phyloP scores from a whole-genome alignment of 2,329 filamentous ascomycete genomes.

The Colletotrichum agaves region DNA sequence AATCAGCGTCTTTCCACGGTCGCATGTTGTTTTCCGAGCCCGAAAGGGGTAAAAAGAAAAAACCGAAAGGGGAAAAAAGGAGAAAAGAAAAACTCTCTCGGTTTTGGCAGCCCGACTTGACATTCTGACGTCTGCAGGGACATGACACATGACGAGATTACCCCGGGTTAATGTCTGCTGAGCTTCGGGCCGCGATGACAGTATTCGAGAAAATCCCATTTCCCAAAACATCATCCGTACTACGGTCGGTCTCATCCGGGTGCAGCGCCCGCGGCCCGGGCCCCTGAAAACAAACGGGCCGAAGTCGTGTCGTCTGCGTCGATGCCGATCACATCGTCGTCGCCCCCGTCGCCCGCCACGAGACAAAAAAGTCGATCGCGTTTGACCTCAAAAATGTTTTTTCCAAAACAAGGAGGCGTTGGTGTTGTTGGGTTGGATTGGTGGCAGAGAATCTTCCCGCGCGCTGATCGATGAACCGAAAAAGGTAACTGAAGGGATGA shows the following conservation, averaged over 20 bases:
- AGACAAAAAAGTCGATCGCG: too few relatives aligned
- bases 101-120: not conserved
- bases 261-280: not conserved
- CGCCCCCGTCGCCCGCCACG: too few relatives aligned
- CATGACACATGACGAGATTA: not conserved
- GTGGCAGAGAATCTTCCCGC: too few relatives aligned
- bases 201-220: not conserved
- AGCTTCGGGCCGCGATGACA: not conserved
- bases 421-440: not conserved
- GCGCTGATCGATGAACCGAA: too few relatives aligned
- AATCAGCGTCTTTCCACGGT: not conserved
- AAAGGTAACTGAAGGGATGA: not conserved
- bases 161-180: not conserved
- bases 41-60: too few relatives aligned
- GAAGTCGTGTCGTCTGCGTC: not conserved
- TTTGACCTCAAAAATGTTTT: not conserved
- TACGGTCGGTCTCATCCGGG: conserved; percentile 5
- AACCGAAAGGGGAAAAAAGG: too few relatives aligned
- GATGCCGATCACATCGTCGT: too few relatives aligned
- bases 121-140: conserved; percentile 18
- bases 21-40: not conserved
- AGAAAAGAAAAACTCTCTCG: too few relatives aligned
- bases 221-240: conserved; percentile 8
- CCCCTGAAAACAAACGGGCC: not conserved
- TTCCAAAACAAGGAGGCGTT: not conserved